phyloP scores from a whole-genome alignment of 768 basidiomycete species.

The Lepiota brunneoincarnata region DNA sequence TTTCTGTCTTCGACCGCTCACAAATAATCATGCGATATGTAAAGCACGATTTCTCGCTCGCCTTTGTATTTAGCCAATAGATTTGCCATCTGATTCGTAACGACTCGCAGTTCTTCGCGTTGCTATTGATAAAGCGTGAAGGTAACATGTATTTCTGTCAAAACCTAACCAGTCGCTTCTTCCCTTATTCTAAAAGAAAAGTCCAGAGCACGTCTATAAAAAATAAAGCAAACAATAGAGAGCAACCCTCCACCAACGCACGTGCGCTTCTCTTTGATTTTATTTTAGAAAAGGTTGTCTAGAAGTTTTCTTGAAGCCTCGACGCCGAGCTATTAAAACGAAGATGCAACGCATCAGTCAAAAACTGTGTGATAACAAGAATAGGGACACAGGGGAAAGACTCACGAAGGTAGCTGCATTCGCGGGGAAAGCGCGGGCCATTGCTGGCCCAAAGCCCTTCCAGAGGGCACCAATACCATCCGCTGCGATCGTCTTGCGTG shows the following conservation, averaged over 20 bases:
- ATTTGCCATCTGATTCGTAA: no score
- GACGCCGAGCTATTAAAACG: constrained; percentile 71
- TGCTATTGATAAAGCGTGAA: no score
- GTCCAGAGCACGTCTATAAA: no score
- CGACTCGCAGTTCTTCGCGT: no score
- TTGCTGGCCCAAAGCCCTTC: constrained; percentile 98
- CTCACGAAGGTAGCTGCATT: constrained; percentile 93
- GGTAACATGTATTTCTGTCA: no score
- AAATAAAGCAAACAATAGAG: no score
- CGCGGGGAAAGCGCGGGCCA: constrained; percentile 96
- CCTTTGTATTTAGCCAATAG: no score
- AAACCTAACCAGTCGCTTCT: no score
- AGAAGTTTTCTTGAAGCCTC: constrained; percentile 84
- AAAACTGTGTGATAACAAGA: constrained; percentile 2
- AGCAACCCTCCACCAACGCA: no score
- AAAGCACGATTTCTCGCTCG: no score
- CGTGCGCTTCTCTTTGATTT: no score
- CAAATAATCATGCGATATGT: not conserved
- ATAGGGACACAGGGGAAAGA: constrained; percentile 17
- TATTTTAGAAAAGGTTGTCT: constrained; percentile 58
- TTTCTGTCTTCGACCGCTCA: not conserved
- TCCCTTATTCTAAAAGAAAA: no score
- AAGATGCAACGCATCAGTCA: constrained; percentile 10
- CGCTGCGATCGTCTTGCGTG: constrained; percentile 83
- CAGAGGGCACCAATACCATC: constrained; percentile 89